phyloP scores from a whole-genome alignment of 805 yeast species.

The Metschnikowia gelsemii region DNA sequence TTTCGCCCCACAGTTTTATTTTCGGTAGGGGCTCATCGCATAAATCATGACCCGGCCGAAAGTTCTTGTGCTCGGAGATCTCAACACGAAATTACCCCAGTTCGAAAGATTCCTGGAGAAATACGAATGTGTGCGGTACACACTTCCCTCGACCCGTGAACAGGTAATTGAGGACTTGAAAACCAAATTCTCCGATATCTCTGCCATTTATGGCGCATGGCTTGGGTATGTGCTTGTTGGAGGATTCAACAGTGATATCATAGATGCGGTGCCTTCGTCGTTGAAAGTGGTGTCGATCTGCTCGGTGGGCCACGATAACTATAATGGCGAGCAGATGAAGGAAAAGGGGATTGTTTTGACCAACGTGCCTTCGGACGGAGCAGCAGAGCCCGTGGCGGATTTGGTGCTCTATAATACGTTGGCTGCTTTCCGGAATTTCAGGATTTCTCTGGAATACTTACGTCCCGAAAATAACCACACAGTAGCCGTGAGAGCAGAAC shows the following conservation, averaged over 20 bases:
- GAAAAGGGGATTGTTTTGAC: constrained; percentile 51
- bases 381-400: constrained; percentile 73
- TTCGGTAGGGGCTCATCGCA: too few species aligned
- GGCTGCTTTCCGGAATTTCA: constrained; percentile 58
- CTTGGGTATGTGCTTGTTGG: constrained; percentile 53
- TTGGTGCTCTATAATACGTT: constrained; percentile 59
- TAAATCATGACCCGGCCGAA: constrained; percentile 23
- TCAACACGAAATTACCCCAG: constrained; percentile 47
- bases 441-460: constrained; percentile 45
- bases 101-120: constrained; percentile 40
- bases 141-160: constrained; percentile 40
- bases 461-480: constrained; percentile 42
- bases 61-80: constrained; percentile 51
- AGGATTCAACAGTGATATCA: constrained; percentile 46
- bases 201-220: constrained; percentile 61
- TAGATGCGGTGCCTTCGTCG: constrained; percentile 43
- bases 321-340: constrained; percentile 44
- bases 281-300: constrained; percentile 52
- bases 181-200: constrained; percentile 41
- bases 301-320: constrained; percentile 57
- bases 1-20: too few species aligned
- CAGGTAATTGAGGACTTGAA: constrained; percentile 42
- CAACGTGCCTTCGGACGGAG: constrained; percentile 55
- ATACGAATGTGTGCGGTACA: constrained; percentile 41
- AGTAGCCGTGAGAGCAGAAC: constrained; percentile 41